Evolutionary conservation across 257 asterid species (phyloP).

Genomic region (Cynanchum wilfordii): DNA sequence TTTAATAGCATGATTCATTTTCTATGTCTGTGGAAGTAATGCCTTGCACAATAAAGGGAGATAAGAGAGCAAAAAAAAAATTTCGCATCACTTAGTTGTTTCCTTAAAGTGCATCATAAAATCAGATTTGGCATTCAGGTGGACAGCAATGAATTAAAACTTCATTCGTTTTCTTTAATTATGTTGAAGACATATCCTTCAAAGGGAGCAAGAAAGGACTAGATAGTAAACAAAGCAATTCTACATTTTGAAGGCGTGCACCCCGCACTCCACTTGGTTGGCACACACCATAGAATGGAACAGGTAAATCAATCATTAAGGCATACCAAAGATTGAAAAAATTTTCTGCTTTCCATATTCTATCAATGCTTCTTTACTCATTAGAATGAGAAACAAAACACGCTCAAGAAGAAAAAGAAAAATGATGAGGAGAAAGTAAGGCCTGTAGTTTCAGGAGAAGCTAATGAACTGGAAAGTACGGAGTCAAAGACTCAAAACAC

Average conservation of each 20-base stretch:
- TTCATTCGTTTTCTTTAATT: neutral
- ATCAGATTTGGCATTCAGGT: neutral
- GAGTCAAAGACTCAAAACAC: constrained; percentile 33
- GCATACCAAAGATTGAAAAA: neutral
- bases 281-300: neutral
- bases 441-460: neutral
- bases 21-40: neutral
- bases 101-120: neutral
- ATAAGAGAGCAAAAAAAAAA: neutral
- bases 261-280: neutral
- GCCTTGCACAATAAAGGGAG: neutral
- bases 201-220: neutral
- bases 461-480: constrained; percentile 8
- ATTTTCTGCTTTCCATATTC: neutral
- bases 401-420: neutral
- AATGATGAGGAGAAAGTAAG: neutral
- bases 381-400: neutral
- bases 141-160: neutral
- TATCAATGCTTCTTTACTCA: neutral
- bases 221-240: neutral
- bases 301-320: neutral
- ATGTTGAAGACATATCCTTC: neutral
- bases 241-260: neutral
- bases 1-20: neutral
- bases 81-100: neutral